Evolutionary conservation across 805 yeast genomes (phyloP), one percentile per base, ranked within the genome.

Genomic region (Suhomyces sp.): DNA sequence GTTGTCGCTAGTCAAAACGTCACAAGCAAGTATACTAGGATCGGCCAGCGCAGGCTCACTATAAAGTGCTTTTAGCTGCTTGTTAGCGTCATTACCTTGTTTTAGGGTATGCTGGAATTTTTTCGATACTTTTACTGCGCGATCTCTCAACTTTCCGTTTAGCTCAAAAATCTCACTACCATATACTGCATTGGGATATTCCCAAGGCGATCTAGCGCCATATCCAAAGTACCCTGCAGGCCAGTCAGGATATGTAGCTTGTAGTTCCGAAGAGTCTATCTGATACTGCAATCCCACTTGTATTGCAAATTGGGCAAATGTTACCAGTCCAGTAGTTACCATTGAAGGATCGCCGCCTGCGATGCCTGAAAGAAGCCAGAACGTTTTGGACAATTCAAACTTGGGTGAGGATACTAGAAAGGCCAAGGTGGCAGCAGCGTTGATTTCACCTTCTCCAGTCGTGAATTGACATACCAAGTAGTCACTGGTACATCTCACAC

Each of bases 391-490:
- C 46, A 84, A 73, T 60, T 84, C 86, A 55, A 84, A 83, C 52
- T 71, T 58, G 35, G 86, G 81, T 48, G 75, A 73, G 61, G 82
- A 69, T 6, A 78, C 63, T 56, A 84, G 65, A 6, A 87, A 84
- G 39, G 80, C 74, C 50, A 83, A 61, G 17, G 86, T 72, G 21
- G 83, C 56, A 12, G 88, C 87, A 31, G 88, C 88, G 60, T 84
- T 84, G 57, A 82, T 77, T 63, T 84, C 87, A 55, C 84, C 84
- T 67, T 83, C 88, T 48, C 89, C 89, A n/a, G 86, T 81, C 43
- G 86, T 81, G 51, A 83, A 62, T 60, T 82, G 83, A 71, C 87
- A 84, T 27, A 84, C 63, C 20, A 78, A 63, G 67, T 75, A 78
- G 69, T 81, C 72, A 29, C 68, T 58, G 52, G 75, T 77, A 67